Evolutionary conservation across 140 eudicot genomes (phyloP).

Genomic region (Senecio squalidus): DNA sequence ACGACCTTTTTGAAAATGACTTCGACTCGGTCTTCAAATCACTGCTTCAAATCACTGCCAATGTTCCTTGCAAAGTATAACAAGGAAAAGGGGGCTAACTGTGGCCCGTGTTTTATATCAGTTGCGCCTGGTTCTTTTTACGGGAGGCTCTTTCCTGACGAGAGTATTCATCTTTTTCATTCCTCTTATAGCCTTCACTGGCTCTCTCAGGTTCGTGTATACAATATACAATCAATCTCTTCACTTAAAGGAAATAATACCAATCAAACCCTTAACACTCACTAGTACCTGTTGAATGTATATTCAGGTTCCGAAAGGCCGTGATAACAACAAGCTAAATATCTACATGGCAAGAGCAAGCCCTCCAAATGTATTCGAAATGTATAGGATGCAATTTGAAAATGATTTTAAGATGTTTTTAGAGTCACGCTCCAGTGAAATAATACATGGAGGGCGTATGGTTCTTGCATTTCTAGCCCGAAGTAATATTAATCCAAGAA

Average conservation of each 20-base stretch:
- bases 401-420: conserved; percentile 29
- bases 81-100: not conserved
- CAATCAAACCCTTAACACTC: not conserved
- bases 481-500: conserved; percentile 1
- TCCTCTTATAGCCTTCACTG: conserved; percentile 8
- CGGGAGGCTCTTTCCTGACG: not conserved
- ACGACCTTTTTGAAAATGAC: not conserved
- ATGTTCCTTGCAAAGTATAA: not conserved
- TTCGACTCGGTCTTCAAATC: not conserved
- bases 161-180: not conserved
- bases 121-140: not conserved
- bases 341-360: conserved; percentile 17
- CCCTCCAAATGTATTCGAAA: conserved; percentile 27
- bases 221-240: not conserved
- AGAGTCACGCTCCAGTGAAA: conserved; percentile 18
- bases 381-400: conserved; percentile 24
- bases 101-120: not conserved
- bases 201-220: conserved; percentile 14
- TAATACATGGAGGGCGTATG: conserved; percentile 30
- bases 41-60: not conserved
- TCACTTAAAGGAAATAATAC: too few species aligned
- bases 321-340: conserved; percentile 16
- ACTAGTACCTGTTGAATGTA: not conserved
- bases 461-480: conserved; percentile 22
- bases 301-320: conserved; percentile 25